Evolutionary conservation across 257 asterid genomes (phyloP).

Genomic region (Solanum ossicruentum): DNA sequence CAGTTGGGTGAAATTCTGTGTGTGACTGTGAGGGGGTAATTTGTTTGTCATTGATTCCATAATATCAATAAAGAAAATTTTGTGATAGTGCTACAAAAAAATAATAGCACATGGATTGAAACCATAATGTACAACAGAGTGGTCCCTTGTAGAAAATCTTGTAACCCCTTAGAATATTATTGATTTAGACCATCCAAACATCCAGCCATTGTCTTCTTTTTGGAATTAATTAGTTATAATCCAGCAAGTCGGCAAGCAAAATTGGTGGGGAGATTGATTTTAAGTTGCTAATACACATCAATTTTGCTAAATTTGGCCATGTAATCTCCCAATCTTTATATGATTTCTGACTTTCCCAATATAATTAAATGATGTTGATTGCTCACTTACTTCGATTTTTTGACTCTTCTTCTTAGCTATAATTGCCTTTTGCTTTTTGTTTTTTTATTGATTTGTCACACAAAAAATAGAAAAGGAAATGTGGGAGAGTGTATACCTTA

Average conservation of each 20-base stretch:
- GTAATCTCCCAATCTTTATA: not conserved
- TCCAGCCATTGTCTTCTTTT: not conserved
- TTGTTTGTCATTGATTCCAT: not conserved
- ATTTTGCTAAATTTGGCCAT: constrained; percentile 6
- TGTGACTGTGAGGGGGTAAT: not conserved
- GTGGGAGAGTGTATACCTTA: not conserved
- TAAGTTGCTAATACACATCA: not conserved
- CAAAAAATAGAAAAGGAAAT: not conserved
- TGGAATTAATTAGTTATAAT: not conserved
- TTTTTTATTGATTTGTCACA: not conserved
- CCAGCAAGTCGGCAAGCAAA: constrained; percentile 6
- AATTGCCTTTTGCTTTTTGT: not conserved
- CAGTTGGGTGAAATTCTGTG: not conserved
- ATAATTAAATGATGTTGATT: not conserved
- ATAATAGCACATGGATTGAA: constrained; percentile 26
- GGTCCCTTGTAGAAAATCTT: constrained; percentile 14
- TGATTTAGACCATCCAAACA: not conserved
- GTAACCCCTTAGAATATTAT: constrained; percentile 1
- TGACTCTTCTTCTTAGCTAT: not conserved
- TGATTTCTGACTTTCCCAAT: not conserved
- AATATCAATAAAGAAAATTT: constrained; percentile 6
- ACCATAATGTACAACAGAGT: constrained; percentile 5
- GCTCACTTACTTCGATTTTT: not conserved
- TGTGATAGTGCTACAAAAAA: constrained; percentile 8
- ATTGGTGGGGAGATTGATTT: constrained; percentile 10